Conservation (phyloP, 371 early-diverging fungal species). For the Synchytrium microbalum region DNA sequence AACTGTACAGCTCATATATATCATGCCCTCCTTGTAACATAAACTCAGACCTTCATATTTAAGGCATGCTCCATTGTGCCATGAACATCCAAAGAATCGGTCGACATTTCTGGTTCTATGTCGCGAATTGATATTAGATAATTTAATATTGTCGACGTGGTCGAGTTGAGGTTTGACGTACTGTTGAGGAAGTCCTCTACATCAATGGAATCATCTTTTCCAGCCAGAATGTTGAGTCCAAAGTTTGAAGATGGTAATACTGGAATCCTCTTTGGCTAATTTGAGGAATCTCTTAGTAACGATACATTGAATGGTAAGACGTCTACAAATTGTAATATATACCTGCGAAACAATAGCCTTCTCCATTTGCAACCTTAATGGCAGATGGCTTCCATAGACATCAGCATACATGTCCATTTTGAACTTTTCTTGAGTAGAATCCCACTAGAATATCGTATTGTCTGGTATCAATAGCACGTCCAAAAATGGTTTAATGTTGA, state of each 20-base stretch:
- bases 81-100: conserved; percentile 55
- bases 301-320: too few relatives aligned
- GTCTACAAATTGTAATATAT: conserved; percentile 10
- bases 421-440: conserved; percentile 69
- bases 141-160: too few relatives aligned
- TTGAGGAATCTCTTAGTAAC: background rate
- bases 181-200: conserved; percentile 81
- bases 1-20: background rate
- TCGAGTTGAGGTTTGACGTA: too few relatives aligned
- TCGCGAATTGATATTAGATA: too few relatives aligned
- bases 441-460: conserved; percentile 51
- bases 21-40: background rate
- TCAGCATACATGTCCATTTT: conserved; percentile 71
- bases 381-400: conserved; percentile 80
- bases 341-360: conserved; percentile 62
- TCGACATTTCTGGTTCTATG: conserved; percentile 54
- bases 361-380: conserved; percentile 87
- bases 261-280: conserved; percentile 29
- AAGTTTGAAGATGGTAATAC: conserved; percentile 65
- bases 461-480: background rate
- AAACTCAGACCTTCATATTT: background rate
- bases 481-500: background rate
- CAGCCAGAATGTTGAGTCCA: conserved; percentile 76
- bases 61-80: conserved; percentile 52
- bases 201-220: conserved; percentile 79